These are phyloP conservation scores for Cordyceps javanica DNA, from an alignment of 2,329 filamentous ascomycete species.

Conservation along the genomic window DNA sequence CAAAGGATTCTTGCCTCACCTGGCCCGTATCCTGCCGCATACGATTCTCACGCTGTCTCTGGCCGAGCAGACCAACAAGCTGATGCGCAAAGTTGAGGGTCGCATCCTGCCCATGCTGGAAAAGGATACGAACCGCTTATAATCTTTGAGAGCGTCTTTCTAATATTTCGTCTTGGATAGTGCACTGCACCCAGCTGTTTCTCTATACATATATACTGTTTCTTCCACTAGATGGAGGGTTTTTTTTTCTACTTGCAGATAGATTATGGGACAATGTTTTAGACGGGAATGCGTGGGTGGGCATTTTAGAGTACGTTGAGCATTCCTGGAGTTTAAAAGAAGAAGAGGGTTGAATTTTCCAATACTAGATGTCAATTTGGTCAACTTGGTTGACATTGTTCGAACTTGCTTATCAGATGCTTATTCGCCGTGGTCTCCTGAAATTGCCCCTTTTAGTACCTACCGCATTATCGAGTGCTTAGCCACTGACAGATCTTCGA, in stretches of 20 bases:
- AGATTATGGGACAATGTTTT: conserved; percentile 7
- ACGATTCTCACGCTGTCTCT: conserved; percentile 89
- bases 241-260: conserved; percentile 9
- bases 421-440: not conserved
- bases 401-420: not conserved
- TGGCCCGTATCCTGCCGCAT: conserved; percentile 90
- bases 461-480: conserved; percentile 15
- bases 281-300: not conserved
- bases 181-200: not conserved
- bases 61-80: conserved; percentile 94
- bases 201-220: not conserved
- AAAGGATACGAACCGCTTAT: conserved; percentile 20
- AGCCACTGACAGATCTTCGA: conserved; percentile 55
- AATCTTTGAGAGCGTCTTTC: not conserved
- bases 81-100: conserved; percentile 72
- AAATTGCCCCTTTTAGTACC: not conserved
- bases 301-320: not conserved
- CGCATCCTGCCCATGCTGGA: conserved; percentile 41
- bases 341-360: not conserved
- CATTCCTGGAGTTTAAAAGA: conserved; percentile 10
- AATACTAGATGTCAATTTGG: not conserved
- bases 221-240: conserved; percentile 3
- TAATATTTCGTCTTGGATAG: not conserved
- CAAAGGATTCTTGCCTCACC: conserved; percentile 93
- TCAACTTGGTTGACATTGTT: not conserved